Conservation (phyloP, 352 stramenopile genomes). For the Pythium aphanidermatum region DNA sequence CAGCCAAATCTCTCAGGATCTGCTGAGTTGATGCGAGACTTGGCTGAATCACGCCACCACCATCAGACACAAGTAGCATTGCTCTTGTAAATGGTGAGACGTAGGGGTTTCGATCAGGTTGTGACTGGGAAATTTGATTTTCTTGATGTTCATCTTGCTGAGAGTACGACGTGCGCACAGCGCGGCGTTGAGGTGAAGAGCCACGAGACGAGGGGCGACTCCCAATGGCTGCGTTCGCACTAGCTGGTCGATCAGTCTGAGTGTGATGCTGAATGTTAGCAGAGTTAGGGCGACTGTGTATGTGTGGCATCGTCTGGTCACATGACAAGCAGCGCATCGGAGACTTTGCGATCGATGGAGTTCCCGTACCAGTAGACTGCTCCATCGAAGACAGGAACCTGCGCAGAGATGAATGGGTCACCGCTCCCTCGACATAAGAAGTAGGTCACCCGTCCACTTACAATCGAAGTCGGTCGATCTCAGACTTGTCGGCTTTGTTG, state of each 20-base stretch:
- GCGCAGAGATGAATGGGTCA: too few relatives aligned
- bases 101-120: conserved; percentile 9
- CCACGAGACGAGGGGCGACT: not conserved
- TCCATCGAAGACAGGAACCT: conserved; percentile 4
- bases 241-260: conserved; percentile 1
- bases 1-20: conserved; percentile 13
- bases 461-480: conserved; percentile 31
- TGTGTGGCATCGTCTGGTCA: conserved; percentile 39
- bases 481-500: conserved; percentile 43
- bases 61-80: conserved; percentile 11
- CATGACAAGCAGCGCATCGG: conserved; percentile 56
- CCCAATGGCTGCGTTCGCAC: not conserved
- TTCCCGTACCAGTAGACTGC: conserved; percentile 9
- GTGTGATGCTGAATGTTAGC: conserved; percentile 1
- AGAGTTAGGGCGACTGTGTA: conserved; percentile 6
- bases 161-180: not conserved
- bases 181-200: conserved; percentile 2
- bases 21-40: conserved; percentile 15
- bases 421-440: not conserved
- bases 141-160: not conserved
- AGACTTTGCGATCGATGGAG: conserved; percentile 39
- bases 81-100: conserved; percentile 16
- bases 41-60: not conserved
- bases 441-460: conserved; percentile 12
- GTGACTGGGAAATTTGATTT: not conserved